Evolutionary conservation across 805 yeast species (phyloP), one percentile per base, ranked within the genome.

Genomic region (Saturnispora sanitii): DNA sequence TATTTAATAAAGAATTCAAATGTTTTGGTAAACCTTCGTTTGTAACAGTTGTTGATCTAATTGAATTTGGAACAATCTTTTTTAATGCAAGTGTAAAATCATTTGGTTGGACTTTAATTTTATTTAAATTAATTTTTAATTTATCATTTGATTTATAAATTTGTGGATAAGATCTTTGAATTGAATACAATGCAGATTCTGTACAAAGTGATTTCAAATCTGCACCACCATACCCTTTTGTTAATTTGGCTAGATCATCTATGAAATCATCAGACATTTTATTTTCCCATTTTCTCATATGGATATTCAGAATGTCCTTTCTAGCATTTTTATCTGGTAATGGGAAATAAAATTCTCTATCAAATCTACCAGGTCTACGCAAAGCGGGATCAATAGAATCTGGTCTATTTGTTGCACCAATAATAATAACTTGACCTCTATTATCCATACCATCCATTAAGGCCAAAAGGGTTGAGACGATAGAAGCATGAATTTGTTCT

Each of bases 401-500:
- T 0, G 98, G 98, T 55, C 98, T 69, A 62, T 92, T 92, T 0
- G 98, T 92, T 1, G 98, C 98, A 44, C 98, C 98, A 51, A 92
- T 88, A 2, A 92, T 96, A 48, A 92, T 90, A 16, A 92, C 97
- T 57, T 92, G 97, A 6, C 98, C 98, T 57, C 97, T 76, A 51
- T 87, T 87, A 58, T 90, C 97, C 97, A 92, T 92, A 52, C 98
- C 98, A 60, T 92, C 98, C 98, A 92, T 92, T 39, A 92, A 65
- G 0, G 98, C 97, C 48, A 92, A 71, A 53, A 92, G 65, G 0
- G 98, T 92, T 4, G 96, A 87, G 2, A 92, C 98, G 45, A 92
- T 92, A 47, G 95, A 82, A 3, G 98, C 96, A 61, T 92, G 98
- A 45, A 92, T 92, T 61, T 92, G 99, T 58, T 92, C 99, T 61